phyloP scores from a whole-genome alignment of 305 asterid species.

The Fraxinus baroniana region DNA sequence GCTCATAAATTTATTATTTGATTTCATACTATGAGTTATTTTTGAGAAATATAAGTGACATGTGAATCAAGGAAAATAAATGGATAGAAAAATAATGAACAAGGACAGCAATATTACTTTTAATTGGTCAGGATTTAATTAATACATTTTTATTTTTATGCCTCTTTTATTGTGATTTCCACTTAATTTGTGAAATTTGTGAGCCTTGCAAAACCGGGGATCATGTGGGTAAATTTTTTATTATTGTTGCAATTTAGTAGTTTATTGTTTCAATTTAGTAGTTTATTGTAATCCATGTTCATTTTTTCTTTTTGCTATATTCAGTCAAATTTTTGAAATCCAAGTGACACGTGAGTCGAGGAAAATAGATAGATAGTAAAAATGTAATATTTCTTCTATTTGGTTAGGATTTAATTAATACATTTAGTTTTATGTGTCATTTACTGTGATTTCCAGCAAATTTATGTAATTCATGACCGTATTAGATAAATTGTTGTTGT shows the following conservation, averaged over 20 bases:
- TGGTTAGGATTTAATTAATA: slow-evolving; percentile 5
- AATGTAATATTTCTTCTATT: background rate
- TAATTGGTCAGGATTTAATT: no score
- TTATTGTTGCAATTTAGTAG: no score
- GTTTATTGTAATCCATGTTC: no score
- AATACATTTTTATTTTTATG: no score
- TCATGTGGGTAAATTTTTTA: background rate
- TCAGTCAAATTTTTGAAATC: no score
- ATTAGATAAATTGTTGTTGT: background rate
- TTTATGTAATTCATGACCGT: background rate
- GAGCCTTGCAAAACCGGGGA: background rate
- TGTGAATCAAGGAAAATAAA: background rate
- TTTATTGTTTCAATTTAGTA: no score
- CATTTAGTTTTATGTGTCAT: slow-evolving; percentile 5
- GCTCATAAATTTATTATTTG: background rate
- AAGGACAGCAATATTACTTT: background rate
- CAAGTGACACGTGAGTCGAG: no score
- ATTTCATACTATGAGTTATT: background rate
- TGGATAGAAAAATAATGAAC: background rate
- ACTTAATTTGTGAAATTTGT: background rate
- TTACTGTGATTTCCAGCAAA: background rate
- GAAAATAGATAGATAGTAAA: no score
- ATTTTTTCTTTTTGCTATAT: no score
- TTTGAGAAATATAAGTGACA: background rate
- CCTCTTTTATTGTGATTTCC: background rate